Base-by-base conservation (phyloP, 1,284 basidiomycete species). In the Ganoderma lingzhi region DNA sequence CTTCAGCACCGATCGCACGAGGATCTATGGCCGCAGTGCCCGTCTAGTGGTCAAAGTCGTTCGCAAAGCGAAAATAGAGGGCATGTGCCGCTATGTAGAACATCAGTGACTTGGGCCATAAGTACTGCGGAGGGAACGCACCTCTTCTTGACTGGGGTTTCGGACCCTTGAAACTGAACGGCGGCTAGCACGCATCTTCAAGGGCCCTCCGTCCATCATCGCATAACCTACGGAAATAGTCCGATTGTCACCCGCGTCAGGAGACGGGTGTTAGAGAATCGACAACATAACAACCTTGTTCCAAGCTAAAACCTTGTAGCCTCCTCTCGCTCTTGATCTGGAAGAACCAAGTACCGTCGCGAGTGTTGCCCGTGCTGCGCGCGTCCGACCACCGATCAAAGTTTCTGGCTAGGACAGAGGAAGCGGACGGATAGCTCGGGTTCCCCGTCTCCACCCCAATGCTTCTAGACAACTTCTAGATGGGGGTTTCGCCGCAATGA, bases 111-210 rank as follows among this genome's bases (percentile, higher is more conserved):
- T n/a, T 65, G n/a, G 59, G 60, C 56, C 48, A 70, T 35, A 61
- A 63, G 56, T 58, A 42, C 3, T 14, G n/a, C 28, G 39, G 62
- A 53, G 62, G 48, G 64, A 17, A 78, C 87, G 74, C 70, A 91
- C 90, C 86, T 89, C 69, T 79, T 81, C 74, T 88, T 88, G 66
- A 86, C 74, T 72, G 92, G 90, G 87, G 90, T 44, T 84, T 80
- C 62, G 91, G 72, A 0, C 86, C 90, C 71, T 90, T 79, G 74
- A 90, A 90, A 10, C 14, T 8, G 17, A 70, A 78, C 68, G 71
- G 42, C 42, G 45, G n/a, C n/a, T 23, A 48, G 45, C n/a, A 48
- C 3, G 9, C 45, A 48, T 23, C 45, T 48, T 4, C n/a, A n/a
- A 23, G n/a, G 45, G 6, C 45, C 17, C 8, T n/a, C 6, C 44